A percentile compares a stretch with the other conserved stretches of the same genome.
These are phyloP conservation scores for Taphrina sp. DNA, from an alignment of 1,139 yeast genomes.

Conservation along the genomic window DNA sequence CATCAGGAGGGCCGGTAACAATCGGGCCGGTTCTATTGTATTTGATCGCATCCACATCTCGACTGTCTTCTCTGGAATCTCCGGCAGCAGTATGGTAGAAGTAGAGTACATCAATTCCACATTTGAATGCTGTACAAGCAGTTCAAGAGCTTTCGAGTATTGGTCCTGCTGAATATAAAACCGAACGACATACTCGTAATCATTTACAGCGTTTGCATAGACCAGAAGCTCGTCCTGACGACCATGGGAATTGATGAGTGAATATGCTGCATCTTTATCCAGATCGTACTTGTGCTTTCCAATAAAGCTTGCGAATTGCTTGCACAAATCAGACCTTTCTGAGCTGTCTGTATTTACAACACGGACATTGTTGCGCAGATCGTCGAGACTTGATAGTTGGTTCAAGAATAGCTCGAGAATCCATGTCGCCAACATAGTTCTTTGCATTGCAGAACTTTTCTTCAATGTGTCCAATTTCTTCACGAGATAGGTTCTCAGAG, in stretches of 20 bases:
- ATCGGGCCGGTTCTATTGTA: slow-evolving; percentile 55
- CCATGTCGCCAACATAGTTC: slow-evolving; percentile 76
- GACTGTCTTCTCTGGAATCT: slow-evolving; percentile 67
- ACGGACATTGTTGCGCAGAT: slow-evolving; percentile 41
- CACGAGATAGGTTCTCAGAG: slow-evolving; percentile 58
- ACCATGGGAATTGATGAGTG: slow-evolving; percentile 66
- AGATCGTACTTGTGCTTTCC: slow-evolving; percentile 51
- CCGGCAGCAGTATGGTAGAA: slow-evolving; percentile 65
- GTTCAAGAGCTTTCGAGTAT: slow-evolving; percentile 71
- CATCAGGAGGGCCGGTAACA: slow-evolving; percentile 72
- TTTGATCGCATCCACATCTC: slow-evolving; percentile 71
- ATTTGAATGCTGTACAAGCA: slow-evolving; percentile 53
- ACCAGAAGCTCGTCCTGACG: slow-evolving; percentile 61
- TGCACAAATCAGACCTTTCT: slow-evolving; percentile 39
- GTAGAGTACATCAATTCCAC: slow-evolving; percentile 59
- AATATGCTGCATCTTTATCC: slow-evolving; percentile 68
- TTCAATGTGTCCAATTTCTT: slow-evolving; percentile 50
- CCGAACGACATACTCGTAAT: slow-evolving; percentile 64
- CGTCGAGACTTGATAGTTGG: slow-evolving; percentile 52
- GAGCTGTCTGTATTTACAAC: slow-evolving; percentile 37
- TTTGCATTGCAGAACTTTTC: slow-evolving; percentile 48
- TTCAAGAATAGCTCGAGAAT: slow-evolving; percentile 66
- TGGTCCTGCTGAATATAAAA: slow-evolving; percentile 66
- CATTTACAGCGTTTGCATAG: slow-evolving; percentile 68
- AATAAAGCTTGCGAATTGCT: slow-evolving; percentile 56